A percentile compares a stretch with the other conserved stretches of the same genome.
These are phyloP conservation scores for Beta lomatogona DNA, from an alignment of 179 eudicot genomes.

Conservation along the genomic window DNA sequence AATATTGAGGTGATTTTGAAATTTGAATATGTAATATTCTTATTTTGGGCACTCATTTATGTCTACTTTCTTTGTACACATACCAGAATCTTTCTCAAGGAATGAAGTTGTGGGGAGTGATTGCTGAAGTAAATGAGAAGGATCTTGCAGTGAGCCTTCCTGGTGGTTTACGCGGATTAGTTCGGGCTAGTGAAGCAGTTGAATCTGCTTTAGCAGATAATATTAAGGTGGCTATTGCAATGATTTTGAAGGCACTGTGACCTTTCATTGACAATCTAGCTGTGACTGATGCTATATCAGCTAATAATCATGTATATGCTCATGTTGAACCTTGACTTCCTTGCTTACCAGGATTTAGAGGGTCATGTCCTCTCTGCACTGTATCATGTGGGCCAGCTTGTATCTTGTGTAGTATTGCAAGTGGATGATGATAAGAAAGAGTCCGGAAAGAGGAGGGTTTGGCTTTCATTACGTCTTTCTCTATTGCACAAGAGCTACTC, in stretches of 20 bases:
- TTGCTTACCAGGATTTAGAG: conserved; percentile 48
- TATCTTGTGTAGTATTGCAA: conserved; percentile 76
- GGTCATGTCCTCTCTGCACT: conserved; percentile 57
- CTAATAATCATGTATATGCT: neutral
- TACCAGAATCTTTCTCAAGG: conserved; percentile 84
- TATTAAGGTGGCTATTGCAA: conserved; percentile 33
- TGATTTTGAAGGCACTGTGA: neutral
- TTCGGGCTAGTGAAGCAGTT: conserved; percentile 78
- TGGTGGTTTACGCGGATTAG: conserved; percentile 94
- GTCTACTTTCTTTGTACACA: conserved; percentile 18
- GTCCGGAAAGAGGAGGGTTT: conserved; percentile 69
- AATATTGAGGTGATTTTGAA: neutral
- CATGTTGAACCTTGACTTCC: neutral
- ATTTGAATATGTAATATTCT: neutral
- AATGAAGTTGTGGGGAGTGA: conserved; percentile 96
- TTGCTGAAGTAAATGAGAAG: conserved; percentile 84
- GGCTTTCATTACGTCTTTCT: conserved; percentile 91
- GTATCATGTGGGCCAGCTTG: conserved; percentile 85
- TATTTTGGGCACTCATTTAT: neutral
- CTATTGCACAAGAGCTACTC: conserved; percentile 77
- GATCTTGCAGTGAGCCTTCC: conserved; percentile 93
- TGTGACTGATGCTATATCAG: neutral
- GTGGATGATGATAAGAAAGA: conserved; percentile 86
- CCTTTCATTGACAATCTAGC: neutral
- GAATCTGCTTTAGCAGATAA: conserved; percentile 48